These are phyloP conservation scores for Tolypocladium tropicale DNA, from an alignment of 2,329 filamentous ascomycete species.

Conservation along the genomic window DNA sequence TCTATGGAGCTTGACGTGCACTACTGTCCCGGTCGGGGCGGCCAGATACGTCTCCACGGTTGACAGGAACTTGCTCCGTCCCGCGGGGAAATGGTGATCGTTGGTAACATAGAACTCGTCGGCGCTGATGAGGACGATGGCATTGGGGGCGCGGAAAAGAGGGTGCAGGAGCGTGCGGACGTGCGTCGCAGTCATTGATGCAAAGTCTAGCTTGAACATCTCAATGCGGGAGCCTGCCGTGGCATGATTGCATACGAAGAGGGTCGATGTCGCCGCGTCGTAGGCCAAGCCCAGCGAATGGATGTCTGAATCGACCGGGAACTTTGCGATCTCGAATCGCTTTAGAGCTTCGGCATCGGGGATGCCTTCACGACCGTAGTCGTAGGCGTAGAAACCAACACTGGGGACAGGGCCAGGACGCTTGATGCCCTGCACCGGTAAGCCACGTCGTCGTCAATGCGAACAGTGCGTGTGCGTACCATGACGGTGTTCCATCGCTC, in stretches of 20 bases:
- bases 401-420: slow-evolving; percentile 7
- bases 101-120: slow-evolving; percentile 31
- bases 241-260: slow-evolving; percentile 28
- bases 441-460: too few relatives aligned
- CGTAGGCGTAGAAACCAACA: slow-evolving; percentile 25
- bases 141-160: slow-evolving; percentile 27
- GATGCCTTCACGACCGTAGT: slow-evolving; percentile 16
- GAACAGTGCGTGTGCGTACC: slow-evolving; percentile 11
- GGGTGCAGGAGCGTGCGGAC: slow-evolving; percentile 25
- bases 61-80: slow-evolving; percentile 13
- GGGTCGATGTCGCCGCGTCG: slow-evolving; percentile 20
- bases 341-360: slow-evolving; percentile 10
- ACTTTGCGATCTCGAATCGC: slow-evolving; percentile 11
- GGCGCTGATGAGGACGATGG: slow-evolving; percentile 21
- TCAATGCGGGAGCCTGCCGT: slow-evolving; percentile 24
- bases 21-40: slow-evolving; percentile 21
- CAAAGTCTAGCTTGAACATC: slow-evolving; percentile 25
- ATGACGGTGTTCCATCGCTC: slow-evolving; percentile 32
- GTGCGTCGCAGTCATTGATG: slow-evolving; percentile 21
- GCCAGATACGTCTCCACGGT: slow-evolving; percentile 23
- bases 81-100: slow-evolving; percentile 23
- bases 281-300: slow-evolving; percentile 30
- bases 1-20: slow-evolving; percentile 19
- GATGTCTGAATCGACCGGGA: slow-evolving; percentile 21
- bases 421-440: slow-evolving; percentile 13